Percentiles rank a stretch among this genome's conserved stretches.
phyloP scores from a whole-genome alignment of 2,329 filamentous ascomycete species.

The Aureobasidium sp. region DNA sequence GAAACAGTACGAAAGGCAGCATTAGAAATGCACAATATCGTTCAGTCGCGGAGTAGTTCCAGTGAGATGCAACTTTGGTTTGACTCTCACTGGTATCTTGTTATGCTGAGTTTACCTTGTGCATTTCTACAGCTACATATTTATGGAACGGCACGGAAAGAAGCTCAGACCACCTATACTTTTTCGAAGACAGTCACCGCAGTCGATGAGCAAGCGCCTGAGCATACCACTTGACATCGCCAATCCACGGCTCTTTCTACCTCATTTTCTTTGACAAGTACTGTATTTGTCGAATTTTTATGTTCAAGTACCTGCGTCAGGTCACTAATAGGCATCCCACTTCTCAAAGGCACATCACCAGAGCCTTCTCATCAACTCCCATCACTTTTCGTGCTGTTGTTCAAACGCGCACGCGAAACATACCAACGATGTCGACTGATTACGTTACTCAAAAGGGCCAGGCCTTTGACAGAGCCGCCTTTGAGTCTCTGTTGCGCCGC shows the following conservation, averaged over 20 bases:
- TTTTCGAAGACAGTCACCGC: neutral
- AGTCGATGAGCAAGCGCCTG: neutral
- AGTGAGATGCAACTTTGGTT: too few species aligned
- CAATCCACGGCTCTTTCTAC: neutral
- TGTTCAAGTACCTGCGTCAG: slow-evolving; percentile 6
- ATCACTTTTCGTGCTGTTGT: slow-evolving; percentile 20
- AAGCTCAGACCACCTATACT: neutral
- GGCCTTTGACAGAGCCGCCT: slow-evolving; percentile 70
- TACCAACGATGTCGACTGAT: slow-evolving; percentile 47
- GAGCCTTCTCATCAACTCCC: slow-evolving; percentile 1
- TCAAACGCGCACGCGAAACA: slow-evolving; percentile 26
- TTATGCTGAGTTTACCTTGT: too few species aligned
- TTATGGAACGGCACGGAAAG: neutral
- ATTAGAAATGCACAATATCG: too few species aligned
- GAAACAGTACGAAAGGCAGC: too few species aligned
- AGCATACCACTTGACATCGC: neutral
- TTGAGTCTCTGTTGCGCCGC: slow-evolving; percentile 80
- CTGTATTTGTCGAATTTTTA: neutral
- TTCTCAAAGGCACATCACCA: neutral
- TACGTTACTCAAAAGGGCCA: slow-evolving; percentile 79
- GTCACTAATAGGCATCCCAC: neutral
- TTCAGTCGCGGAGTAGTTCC: too few species aligned
- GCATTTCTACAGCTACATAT: too few species aligned
- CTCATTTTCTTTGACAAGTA: neutral
- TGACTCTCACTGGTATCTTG: too few species aligned